These are phyloP conservation scores for Epichloe gansuensis DNA, from an alignment of 2,329 filamentous ascomycete genomes.

Conservation along the genomic window DNA sequence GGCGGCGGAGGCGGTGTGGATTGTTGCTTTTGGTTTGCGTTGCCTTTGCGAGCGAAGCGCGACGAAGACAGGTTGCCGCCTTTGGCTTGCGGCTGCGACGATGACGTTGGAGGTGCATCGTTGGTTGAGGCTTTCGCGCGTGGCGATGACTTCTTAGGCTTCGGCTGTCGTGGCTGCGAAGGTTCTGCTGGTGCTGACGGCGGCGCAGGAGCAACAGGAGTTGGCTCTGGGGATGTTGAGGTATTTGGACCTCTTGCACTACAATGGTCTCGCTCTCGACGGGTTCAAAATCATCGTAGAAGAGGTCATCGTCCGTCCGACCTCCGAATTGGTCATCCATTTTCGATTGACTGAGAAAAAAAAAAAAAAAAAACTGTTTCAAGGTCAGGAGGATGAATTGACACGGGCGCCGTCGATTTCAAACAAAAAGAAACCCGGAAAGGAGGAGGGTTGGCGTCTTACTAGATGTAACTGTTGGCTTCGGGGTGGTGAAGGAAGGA, in stretches of 20 bases:
- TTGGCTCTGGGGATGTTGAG: constrained; percentile 10
- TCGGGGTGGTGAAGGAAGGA: neutral
- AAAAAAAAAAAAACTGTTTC: neutral
- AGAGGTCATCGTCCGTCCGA: constrained; percentile 50
- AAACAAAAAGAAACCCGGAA: neutral
- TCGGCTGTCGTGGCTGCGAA: constrained; percentile 2
- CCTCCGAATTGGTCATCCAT: constrained; percentile 53
- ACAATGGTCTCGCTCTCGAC: constrained; percentile 27
- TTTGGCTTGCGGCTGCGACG: constrained; percentile 1
- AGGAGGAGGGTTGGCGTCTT: neutral
- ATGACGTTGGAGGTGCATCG: constrained; percentile 7
- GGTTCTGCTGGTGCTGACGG: constrained; percentile 8
- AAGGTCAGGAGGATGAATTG: neutral
- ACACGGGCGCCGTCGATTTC: neutral
- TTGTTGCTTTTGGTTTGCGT: constrained; percentile 7
- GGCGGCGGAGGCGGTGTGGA: constrained; percentile 7
- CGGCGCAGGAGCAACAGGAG: constrained; percentile 5
- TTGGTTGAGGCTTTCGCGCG: neutral
- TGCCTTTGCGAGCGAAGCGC: constrained; percentile 8
- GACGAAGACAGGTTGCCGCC: constrained; percentile 7
- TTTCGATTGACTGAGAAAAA: neutral
- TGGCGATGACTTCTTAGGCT: constrained; percentile 3
- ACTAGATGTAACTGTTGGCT: neutral
- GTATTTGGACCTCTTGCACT: constrained; percentile 9
- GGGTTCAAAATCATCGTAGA: constrained; percentile 50